phyloP scores from a whole-genome alignment of 2,329 filamentous ascomycete genomes.

The Cladosporium sp. region DNA sequence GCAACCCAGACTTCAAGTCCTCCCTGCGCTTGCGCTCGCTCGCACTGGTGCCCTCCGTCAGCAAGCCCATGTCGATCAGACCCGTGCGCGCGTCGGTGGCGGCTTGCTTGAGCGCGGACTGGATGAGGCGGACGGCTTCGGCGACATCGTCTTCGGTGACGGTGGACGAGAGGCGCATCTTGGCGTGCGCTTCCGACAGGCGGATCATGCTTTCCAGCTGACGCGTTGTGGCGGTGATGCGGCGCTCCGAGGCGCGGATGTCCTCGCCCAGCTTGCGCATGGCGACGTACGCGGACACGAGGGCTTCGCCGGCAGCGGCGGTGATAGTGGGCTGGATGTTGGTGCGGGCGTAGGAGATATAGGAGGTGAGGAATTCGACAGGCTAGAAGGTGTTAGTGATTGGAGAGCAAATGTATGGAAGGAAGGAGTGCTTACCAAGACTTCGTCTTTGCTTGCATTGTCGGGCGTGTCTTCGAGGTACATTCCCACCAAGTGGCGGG shows the following conservation, averaged over 20 bases:
- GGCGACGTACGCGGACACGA: constrained; percentile 84
- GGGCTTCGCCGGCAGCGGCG: constrained; percentile 74
- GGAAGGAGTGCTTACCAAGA: constrained; percentile 62
- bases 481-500: constrained; percentile 91
- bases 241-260: constrained; percentile 79
- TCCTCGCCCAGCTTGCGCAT: constrained; percentile 85
- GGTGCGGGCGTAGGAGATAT: constrained; percentile 93
- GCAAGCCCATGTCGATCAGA: constrained; percentile 91
- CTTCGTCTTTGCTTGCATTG: constrained; percentile 74
- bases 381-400: constrained; percentile 54
- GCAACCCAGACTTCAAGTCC: constrained; percentile 78
- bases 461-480: constrained; percentile 94
- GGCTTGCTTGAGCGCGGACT: constrained; percentile 90
- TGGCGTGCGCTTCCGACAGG: constrained; percentile 91
- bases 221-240: constrained; percentile 95
- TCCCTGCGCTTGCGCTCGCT: constrained; percentile 80
- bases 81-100: constrained; percentile 91
- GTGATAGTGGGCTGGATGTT: constrained; percentile 82
- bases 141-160: constrained; percentile 82
- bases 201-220: constrained; percentile 99
- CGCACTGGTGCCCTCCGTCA: constrained; percentile 91
- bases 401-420: no score
- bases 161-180: constrained; percentile 80
- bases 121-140: constrained; percentile 90
- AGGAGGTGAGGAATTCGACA: constrained; percentile 91